Percentiles rank a stretch among this genome's conserved stretches.
Conservation (phyloP, 2,329 filamentous ascomycete genomes). For the Sporothrix globosa region DNA sequence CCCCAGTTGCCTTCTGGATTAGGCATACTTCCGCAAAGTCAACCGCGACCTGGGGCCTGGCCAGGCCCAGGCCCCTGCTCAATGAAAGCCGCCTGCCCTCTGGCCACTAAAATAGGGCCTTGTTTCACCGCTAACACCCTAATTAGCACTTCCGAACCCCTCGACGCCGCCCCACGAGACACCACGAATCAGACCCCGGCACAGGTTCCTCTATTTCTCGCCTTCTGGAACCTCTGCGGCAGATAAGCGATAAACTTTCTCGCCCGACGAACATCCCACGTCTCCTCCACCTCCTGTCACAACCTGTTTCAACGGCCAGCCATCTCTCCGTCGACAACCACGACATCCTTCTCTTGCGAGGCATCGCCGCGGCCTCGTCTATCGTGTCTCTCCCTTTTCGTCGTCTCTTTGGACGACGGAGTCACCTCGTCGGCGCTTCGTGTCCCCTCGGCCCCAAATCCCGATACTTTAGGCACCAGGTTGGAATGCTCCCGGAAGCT, state of each 20-base stretch:
- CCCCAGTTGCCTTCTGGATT: not conserved
- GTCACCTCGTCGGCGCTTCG: not conserved
- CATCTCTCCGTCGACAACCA: not conserved
- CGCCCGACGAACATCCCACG: conserved; percentile 12
- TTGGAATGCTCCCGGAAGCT: conserved; percentile 1
- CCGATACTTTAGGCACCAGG: not conserved
- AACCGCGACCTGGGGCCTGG: not conserved
- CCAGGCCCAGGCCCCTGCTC: not conserved
- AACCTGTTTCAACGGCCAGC: not conserved
- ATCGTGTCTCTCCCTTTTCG: not conserved
- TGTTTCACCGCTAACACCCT: not conserved
- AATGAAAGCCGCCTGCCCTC: not conserved
- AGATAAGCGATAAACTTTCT: conserved; percentile 16
- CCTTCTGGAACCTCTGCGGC: conserved; percentile 14
- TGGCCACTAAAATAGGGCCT: not conserved
- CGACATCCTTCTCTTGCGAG: not conserved
- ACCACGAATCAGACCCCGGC: conserved; percentile 1
- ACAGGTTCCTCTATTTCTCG: not conserved
- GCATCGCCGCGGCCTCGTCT: not conserved
- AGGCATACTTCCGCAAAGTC: conserved; percentile 7
- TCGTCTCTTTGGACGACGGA: not conserved
- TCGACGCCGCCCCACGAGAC: not conserved
- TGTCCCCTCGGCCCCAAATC: not conserved
- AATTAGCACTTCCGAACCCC: not conserved
- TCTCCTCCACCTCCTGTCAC: not conserved